Evolutionary conservation across 306 rosid genomes (phyloP).

Genomic region (Citrullus amarus): DNA sequence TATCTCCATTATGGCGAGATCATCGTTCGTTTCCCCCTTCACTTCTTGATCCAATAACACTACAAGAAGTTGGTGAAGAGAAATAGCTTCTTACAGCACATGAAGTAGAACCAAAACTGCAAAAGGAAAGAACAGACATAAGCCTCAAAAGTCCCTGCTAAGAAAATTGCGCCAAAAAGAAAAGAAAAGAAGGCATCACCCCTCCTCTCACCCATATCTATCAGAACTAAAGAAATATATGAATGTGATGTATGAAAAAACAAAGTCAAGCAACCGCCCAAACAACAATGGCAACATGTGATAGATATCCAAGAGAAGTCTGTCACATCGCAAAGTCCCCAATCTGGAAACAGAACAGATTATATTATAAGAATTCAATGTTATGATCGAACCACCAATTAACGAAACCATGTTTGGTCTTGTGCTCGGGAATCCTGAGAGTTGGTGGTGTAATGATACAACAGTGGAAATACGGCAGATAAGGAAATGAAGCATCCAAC

Average conservation of each 20-base stretch:
- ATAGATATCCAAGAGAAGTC: not conserved
- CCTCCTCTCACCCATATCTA: not conserved
- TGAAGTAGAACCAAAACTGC: constrained; percentile 62
- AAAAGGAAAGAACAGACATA: constrained; percentile 15
- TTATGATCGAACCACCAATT: not conserved
- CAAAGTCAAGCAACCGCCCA: not conserved
- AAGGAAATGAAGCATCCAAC: not conserved
- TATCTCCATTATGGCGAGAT: not conserved
- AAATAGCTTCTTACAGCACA: constrained; percentile 33
- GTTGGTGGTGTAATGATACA: not conserved
- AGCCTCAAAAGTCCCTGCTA: constrained; percentile 8
- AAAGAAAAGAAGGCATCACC: not conserved
- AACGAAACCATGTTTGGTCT: not conserved
- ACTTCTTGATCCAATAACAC: not conserved
- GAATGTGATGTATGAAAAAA: not conserved
- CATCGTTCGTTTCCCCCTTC: not conserved
- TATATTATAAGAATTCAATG: not conserved
- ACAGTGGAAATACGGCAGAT: not conserved
- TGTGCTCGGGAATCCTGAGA: not conserved
- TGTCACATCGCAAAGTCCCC: not conserved
- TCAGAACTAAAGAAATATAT: not conserved
- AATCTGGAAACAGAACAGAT: not conserved
- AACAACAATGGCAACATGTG: not conserved
- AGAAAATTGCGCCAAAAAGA: not conserved
- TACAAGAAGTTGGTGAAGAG: constrained; percentile 9